These are phyloP conservation scores for Paramecium pentaurelia DNA, from an alignment of 73 alveolate species.

Conservation along the genomic window DNA sequence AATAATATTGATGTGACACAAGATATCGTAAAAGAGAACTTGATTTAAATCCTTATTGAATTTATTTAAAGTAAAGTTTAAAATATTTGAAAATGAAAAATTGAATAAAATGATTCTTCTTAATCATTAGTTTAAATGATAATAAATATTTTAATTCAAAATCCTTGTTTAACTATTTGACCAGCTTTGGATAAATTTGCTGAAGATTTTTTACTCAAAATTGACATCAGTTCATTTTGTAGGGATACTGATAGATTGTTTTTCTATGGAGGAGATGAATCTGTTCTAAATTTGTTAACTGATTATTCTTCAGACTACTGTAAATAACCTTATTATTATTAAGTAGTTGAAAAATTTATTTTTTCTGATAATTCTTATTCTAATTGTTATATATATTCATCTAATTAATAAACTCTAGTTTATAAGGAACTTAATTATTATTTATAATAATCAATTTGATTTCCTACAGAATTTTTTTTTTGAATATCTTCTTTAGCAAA, in stretches of 20 bases:
- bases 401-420: conserved; percentile 3
- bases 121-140: background rate
- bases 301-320: background rate
- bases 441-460: conserved; percentile 4
- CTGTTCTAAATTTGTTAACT: background rate
- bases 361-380: background rate
- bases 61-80: background rate
- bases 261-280: background rate
- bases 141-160: background rate
- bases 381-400: background rate
- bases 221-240: background rate
- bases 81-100: background rate
- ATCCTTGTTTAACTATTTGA: conserved; percentile 24
- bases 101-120: background rate
- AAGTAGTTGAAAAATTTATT: background rate
- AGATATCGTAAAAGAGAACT: too few relatives aligned
- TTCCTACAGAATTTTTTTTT: background rate
- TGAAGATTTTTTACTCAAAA: background rate
- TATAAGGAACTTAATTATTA: background rate
- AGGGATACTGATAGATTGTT: background rate
- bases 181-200: background rate
- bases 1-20: too few relatives aligned
- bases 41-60: too few relatives aligned
- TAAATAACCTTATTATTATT: background rate
- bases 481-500: background rate